phyloP scores from a whole-genome alignment of 331 rosid species.

The Erythrophleum ivorense region DNA sequence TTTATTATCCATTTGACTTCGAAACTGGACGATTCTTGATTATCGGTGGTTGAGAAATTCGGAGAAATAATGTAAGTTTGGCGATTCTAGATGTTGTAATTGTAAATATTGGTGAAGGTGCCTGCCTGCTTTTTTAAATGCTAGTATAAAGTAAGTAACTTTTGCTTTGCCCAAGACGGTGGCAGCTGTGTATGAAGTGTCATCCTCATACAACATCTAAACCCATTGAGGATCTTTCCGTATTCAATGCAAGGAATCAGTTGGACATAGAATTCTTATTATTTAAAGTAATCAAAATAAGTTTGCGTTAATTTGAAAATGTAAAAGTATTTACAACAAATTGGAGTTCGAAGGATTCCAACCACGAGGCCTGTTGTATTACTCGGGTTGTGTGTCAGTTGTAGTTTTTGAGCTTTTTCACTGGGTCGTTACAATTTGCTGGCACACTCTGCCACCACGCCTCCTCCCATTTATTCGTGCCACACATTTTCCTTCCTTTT shows the following conservation, averaged over 20 bases:
- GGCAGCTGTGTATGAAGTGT: conserved; percentile 39
- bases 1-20: background rate
- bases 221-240: background rate
- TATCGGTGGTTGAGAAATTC: background rate
- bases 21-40: background rate
- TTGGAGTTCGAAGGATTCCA: background rate
- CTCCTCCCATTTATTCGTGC: background rate
- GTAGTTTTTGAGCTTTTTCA: background rate
- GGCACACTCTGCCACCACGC: background rate
- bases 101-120: background rate
- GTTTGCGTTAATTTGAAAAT: background rate
- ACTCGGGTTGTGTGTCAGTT: background rate
- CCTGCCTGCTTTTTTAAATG: conserved; percentile 29
- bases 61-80: background rate
- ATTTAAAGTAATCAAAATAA: background rate
- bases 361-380: background rate
- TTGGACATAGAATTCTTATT: background rate
- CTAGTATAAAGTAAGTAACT: conserved; percentile 28
- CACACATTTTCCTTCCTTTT: too few relatives aligned
- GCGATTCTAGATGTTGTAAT: background rate
- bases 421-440: background rate
- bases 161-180: conserved; percentile 44
- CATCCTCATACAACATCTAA: background rate
- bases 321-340: background rate
- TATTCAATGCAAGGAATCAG: background rate